Base-by-base conservation (phyloP, 805 yeast species). In the Candida ovalis region DNA sequence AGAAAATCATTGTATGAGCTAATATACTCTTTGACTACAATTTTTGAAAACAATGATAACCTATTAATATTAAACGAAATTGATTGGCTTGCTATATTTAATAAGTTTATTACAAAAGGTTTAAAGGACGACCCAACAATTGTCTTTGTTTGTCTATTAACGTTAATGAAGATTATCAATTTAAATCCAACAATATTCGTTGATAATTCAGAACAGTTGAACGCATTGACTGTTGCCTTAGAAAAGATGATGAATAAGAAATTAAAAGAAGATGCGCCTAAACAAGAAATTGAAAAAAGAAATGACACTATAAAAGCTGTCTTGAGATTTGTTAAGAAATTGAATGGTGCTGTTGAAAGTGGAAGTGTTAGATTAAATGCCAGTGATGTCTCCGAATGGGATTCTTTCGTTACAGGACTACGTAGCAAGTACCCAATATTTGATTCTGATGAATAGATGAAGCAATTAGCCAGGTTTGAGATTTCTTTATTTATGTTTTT, bases 1-100 rank as follows among this genome's bases (percentile, higher is more conserved):
- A 74, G 96, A 46, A 86, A 86, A 60, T 76, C 85, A 35, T 73
- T 86, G 6, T 86, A 83, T 62, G 96, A 88, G 59, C 67, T 83
- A 21, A 67, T 88, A 25, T 84, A 81, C 61, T 75, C 87, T 8
- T 62, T 85, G 40, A 60, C 70, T 12, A 61, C 63, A 5, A 57
- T 68, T 3, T 52, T 70, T 41, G 72, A 68, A 45, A 58, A 59
- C 37, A 57, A 59, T 37, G 45, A 57, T 5, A 46, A 53, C 24
- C 44, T 60, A 7, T 30, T 46, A 18, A 28, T 56, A 3, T 47
- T 63, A 18, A 46, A 58, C 21, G 48, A 54, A 15, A 48, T 60
- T 40, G 57, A 59, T 41, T 65, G 68, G 67, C 43, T 46, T 23
- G 25, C 35, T 4, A 56, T 62, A 7, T 68, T 76, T 18, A 68